Evolutionary conservation across 495 filamentous ascomycete genomes (phyloP), one percentile per base, ranked within the genome.

Genomic region (Tuber borchii): DNA sequence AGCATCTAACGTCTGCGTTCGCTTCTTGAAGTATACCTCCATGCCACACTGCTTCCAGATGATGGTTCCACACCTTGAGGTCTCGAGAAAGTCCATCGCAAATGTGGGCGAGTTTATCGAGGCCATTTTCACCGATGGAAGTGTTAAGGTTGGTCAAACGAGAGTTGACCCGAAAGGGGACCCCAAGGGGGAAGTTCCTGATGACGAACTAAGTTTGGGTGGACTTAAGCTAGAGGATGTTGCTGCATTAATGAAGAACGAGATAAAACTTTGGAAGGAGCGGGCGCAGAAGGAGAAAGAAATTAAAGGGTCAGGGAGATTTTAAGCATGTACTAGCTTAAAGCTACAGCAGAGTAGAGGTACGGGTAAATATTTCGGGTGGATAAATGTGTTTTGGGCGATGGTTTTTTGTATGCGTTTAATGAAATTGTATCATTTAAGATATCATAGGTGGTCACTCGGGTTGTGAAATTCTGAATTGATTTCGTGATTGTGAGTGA

Each of bases 21-120:
- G 88, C 45, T 91, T 89, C 56, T 90, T 94, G 80, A 87, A 93
- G 83, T 97, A 90, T 79, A 92, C 95, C 83, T 91, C 90, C 1
- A 96, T 97, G 93, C 94, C 94, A 69, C 95, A 98, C 82, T 92
- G 91, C 76, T 97, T 96, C 82, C 90, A 87, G 0, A 79, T 90
- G 77, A 71, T 95, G 0, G 84, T 97, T 74, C 83, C 86, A n/a
- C 82, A 80, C n/a, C 79, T 88, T 1, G 73, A 84, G 0, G 87
- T 85, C 9, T 80, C 86, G 2, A 84, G 83, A 74, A 83, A 85
- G 69, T 91, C 89, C 79, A 87, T 90, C 69, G 83, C 88, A 14
- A 83, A 87, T 31, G 87, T 89, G 84, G 85, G 87, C 0, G 84
- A 82, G 44, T 97, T 95, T 80, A 84, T 89, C 0, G 84, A 83